Conservation (phyloP, 495 filamentous ascomycete genomes). For the Geopyxis carbonaria region DNA sequence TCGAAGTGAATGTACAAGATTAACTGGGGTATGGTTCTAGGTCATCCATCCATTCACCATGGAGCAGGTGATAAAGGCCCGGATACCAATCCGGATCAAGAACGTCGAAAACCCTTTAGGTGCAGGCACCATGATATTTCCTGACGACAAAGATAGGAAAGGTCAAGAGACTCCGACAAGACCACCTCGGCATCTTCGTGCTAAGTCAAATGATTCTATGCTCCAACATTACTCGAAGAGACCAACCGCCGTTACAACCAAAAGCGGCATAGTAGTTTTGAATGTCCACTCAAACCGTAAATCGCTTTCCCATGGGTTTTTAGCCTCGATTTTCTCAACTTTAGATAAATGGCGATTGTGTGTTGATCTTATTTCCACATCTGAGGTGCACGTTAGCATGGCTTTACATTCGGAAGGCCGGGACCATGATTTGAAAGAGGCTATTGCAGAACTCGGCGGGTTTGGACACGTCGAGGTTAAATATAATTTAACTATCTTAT, state of each 20-base stretch:
- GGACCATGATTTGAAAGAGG: conserved; percentile 42
- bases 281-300: conserved; percentile 95
- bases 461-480: conserved; percentile 82
- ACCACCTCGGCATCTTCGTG: conserved; percentile 18
- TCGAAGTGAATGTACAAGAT: background rate
- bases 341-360: conserved; percentile 66
- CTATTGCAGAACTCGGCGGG: conserved; percentile 52
- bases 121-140: conserved; percentile 69
- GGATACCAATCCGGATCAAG: conserved; percentile 79
- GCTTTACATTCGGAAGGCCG: conserved; percentile 43
- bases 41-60: conserved; percentile 97
- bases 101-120: conserved; percentile 91
- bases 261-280: conserved; percentile 82
- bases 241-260: conserved; percentile 92
- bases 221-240: conserved; percentile 41
- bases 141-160: conserved; percentile 12
- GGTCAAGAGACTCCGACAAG: conserved; percentile 22
- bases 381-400: conserved; percentile 92
- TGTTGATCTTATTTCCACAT: conserved; percentile 86
- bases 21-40: conserved; percentile 20
- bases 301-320: conserved; percentile 76
- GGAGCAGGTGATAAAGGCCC: conserved; percentile 88
- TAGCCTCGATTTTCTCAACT: conserved; percentile 77
- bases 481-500: conserved; percentile 80
- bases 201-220: conserved; percentile 7